Evolutionary conservation across 2,329 filamentous ascomycete genomes (phyloP).

Genomic region (Emydomyces testavorans): DNA sequence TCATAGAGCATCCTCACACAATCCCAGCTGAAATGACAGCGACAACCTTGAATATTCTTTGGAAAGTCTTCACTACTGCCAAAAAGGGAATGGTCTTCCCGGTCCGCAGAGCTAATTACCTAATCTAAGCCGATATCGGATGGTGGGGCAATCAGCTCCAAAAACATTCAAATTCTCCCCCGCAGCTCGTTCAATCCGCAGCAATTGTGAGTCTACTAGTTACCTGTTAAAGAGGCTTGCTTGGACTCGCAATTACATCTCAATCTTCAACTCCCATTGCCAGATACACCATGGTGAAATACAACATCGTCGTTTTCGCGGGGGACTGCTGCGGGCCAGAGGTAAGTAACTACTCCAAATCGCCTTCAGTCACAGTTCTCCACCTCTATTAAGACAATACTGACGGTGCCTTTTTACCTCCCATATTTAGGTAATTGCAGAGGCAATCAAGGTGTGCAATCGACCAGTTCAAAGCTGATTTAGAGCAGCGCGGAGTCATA

Average conservation of each 20-base stretch:
- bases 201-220: no score
- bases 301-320: constrained; percentile 69
- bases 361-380: no score
- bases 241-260: neutral
- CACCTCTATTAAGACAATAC: no score
- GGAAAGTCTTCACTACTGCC: no score
- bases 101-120: no score
- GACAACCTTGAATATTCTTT: no score
- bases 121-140: constrained; percentile 13
- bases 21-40: no score
- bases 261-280: neutral
- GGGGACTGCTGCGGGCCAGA: constrained; percentile 76
- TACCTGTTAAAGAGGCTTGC: neutral
- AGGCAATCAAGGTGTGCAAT: constrained; percentile 64
- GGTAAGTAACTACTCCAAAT: constrained; percentile 7
- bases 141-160: neutral
- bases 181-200: no score
- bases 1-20: no score
- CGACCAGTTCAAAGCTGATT: neutral
- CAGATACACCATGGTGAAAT: constrained; percentile 23
- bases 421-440: constrained; percentile 65
- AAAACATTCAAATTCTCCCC: neutral
- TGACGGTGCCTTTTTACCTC: neutral
- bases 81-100: neutral
- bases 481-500: neutral